Base-by-base conservation (phyloP, 2,329 filamentous ascomycete genomes). In the Arthrobotrys megalospora region DNA sequence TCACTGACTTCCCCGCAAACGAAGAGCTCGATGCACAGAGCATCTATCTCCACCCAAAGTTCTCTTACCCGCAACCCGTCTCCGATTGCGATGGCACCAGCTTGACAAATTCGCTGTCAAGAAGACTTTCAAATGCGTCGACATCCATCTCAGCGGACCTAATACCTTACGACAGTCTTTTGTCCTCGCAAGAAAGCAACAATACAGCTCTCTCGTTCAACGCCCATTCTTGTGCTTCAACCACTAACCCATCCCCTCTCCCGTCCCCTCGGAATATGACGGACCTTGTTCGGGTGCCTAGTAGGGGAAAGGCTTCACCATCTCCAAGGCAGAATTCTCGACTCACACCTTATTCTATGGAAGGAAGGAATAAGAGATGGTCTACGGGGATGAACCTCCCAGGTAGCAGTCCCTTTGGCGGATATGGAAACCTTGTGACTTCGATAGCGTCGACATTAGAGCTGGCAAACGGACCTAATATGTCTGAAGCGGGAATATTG, bases 311-410 rank as follows among this genome's bases (percentile, higher is more conserved):
- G 47, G 90, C 91, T 11, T 93, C 91, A 53, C 91, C 91, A 43
- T 92, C 91, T 36, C 91, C 92, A 21, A 88, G 80, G 19, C 75
- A 79, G 19, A 66, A 79, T 36, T 78, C 91, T 52, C 89, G 91
- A 79, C 89, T 91, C 47, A 90, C 90, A 16, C 92, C 92, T 0
- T 93, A 93, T 84, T 90, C 86, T 63, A 87, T 93, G 63, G 91
- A 93, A 53, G 88, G 87, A 65, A 88, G 91, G 79, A 90, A 87
- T 83, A 93, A 93, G 86, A 87, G 92, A 80, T 94, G 92, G 91
- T 93, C 92, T 19, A 93, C 92, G 2, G 91, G 91, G 12, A 78
- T 78, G 75, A 78, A 72, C 10, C 12, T 92, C 91, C 2, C 93
- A 91, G 76, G 90, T 88, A 19, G 88, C 89, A 0, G 84, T 86